Evolutionary conservation across 2,329 filamentous ascomycete species (phyloP), one percentile per base, ranked within the genome.

Genomic region (Diaporthe eres): DNA sequence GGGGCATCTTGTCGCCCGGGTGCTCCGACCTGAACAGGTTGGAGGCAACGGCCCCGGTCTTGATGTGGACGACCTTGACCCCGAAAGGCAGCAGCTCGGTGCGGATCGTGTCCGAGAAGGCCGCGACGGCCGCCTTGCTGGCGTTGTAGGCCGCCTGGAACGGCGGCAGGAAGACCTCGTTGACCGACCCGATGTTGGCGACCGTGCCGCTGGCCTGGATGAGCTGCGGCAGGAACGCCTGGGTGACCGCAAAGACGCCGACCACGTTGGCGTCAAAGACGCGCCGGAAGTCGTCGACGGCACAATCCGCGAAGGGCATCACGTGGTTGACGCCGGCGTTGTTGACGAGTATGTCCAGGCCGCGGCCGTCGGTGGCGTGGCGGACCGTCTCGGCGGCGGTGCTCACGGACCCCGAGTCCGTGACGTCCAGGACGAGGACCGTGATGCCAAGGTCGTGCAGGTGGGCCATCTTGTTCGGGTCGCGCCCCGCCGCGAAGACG

Each of bases 291-390:
- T 81, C 80, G 49, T 79, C 77, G 8, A 84, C 34, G 17, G 80
- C 76, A n/a, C 79, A 78, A 75, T 86, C 85, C 25, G 83, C 74
- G 0, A 85, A 74, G 15, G 84, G 82, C 77, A 82, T 80, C 3
- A 77, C 71, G 67, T 81, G 81, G 53, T 81, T 81, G 55, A 79
- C 77, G 19, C 83, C 86, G 2, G 86, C 85, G 78, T 87, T 86
- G 78, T 87, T 87, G 76, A 87, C 80, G 22, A 88, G 82, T 51
- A 87, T 82, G 76, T 88, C 84, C 17, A 88, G 79, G 28, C 79
- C 82, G 31, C 53, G 28, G 25, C 84, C 83, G 51, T 81, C 84
- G 0, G 85, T 85, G 13, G 81, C 79, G 12, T 76, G 73, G 3
- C 80, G 74, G 53, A 88, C 81, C 22, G 79, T 75, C 5, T 79